Percentiles rank a stretch among this genome's conserved stretches.
Evolutionary conservation across 257 asterid species (phyloP).

Genomic region (Primulina eburnea): DNA sequence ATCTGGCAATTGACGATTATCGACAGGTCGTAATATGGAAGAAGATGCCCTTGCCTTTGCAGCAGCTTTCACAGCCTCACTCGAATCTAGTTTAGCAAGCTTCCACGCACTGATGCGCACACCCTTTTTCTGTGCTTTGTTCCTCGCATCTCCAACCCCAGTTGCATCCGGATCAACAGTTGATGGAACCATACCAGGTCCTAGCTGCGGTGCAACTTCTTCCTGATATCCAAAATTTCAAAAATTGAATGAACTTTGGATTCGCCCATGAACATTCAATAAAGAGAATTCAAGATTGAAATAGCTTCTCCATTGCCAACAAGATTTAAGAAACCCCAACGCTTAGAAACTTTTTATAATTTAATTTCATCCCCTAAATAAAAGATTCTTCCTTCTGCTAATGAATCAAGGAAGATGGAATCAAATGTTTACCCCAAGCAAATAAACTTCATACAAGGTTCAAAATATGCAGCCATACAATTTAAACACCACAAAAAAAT

Average conservation of each 20-base stretch:
- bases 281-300: background rate
- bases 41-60: slow-evolving; percentile 98
- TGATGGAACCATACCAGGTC: slow-evolving; percentile 93
- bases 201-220: slow-evolving; percentile 98
- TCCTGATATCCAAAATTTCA: slow-evolving; percentile 52
- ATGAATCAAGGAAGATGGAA: background rate
- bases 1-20: slow-evolving; percentile 56
- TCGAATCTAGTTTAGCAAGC: slow-evolving; percentile 88
- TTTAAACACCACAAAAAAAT: background rate
- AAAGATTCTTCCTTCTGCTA: background rate
- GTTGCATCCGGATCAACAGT: slow-evolving; percentile 93
- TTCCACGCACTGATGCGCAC: slow-evolving; percentile 95
- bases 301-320: background rate
- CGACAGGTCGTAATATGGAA: slow-evolving; percentile 86
- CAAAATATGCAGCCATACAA: background rate
- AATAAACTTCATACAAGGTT: background rate
- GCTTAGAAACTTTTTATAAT: too few species aligned
- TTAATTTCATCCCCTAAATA: background rate
- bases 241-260: slow-evolving; percentile 21
- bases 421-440: background rate
- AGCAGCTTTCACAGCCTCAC: slow-evolving; percentile 91
- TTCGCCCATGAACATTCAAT: background rate
- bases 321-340: background rate
- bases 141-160: slow-evolving; percentile 48
- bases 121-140: slow-evolving; percentile 59